phyloP scores from a whole-genome alignment of 208 protist genomes.

The Blastocrithidia nonstop region DNA sequence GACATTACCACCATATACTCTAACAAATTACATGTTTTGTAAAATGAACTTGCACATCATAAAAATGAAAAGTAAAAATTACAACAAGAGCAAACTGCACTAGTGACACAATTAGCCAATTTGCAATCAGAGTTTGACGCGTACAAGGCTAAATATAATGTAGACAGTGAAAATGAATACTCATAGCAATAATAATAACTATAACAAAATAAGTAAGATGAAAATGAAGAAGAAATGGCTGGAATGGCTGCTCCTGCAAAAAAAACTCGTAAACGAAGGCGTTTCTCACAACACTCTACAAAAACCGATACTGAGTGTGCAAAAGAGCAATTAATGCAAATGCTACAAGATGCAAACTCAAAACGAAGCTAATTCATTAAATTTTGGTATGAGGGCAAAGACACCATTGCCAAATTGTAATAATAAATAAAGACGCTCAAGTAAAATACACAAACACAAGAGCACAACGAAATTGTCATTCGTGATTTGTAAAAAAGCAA shows the following conservation, averaged over 20 bases:
- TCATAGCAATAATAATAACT: not conserved
- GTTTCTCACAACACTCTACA: no score
- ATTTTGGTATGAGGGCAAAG: conserved; percentile 56
- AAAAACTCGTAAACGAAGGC: no score
- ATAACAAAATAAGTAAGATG: not conserved
- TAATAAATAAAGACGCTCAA: conserved; percentile 18
- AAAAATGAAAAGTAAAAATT: no score
- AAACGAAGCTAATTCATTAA: conserved; percentile 35
- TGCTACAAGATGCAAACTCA: no score
- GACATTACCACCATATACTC: no score
- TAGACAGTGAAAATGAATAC: not conserved
- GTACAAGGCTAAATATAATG: not conserved
- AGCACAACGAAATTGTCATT: conserved; percentile 15
- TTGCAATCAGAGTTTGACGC: not conserved
- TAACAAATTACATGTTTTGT: no score
- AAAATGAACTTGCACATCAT: no score
- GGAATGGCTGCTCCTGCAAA: no score
- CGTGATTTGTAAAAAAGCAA: conserved; percentile 29
- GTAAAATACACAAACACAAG: no score
- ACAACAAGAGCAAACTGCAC: no score
- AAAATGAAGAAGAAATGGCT: not conserved
- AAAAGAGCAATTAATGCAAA: no score
- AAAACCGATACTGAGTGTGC: no score
- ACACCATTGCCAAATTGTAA: conserved; percentile 25
- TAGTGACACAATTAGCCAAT: not conserved